Evolutionary conservation across 768 basidiomycete genomes (phyloP).

Genomic region (Trametes cinnabarina): DNA sequence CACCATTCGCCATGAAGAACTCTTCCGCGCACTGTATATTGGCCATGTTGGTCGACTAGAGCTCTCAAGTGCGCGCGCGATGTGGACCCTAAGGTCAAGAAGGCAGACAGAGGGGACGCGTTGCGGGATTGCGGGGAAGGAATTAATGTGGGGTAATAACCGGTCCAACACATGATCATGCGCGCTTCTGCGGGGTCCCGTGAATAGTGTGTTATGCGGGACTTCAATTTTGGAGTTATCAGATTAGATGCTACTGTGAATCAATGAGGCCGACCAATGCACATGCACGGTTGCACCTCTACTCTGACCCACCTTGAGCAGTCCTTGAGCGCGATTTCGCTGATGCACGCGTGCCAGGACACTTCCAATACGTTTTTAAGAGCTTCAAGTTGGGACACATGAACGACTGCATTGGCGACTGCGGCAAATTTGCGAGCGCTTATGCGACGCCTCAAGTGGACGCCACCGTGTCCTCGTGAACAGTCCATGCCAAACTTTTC

Average conservation of each 20-base stretch:
- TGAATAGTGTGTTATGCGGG: not conserved
- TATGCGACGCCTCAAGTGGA: not conserved
- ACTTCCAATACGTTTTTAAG: too few relatives aligned
- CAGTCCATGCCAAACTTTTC: not conserved
- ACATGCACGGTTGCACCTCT: too few relatives aligned
- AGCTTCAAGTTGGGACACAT: too few relatives aligned
- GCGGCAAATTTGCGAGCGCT: not conserved
- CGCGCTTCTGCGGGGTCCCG: conserved; percentile 4
- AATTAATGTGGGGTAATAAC: conserved; percentile 10
- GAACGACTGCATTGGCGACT: too few relatives aligned
- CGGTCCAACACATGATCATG: conserved; percentile 9
- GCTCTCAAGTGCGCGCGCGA: not conserved
- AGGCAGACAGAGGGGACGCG: not conserved
- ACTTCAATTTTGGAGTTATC: too few relatives aligned
- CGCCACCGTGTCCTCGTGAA: not conserved
- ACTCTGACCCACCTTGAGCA: too few relatives aligned
- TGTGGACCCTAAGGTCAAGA: not conserved
- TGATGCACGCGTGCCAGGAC: too few relatives aligned
- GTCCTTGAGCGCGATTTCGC: too few relatives aligned
- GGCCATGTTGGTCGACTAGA: not conserved
- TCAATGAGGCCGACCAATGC: too few relatives aligned
- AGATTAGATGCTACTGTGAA: not conserved
- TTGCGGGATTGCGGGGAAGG: conserved; percentile 11
- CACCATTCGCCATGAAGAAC: conserved; percentile 17
- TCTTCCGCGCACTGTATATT: not conserved